Percentiles rank a stretch among this genome's conserved stretches.
phyloP scores from a whole-genome alignment of 306 rosid species.

The Benincasa hispida region DNA sequence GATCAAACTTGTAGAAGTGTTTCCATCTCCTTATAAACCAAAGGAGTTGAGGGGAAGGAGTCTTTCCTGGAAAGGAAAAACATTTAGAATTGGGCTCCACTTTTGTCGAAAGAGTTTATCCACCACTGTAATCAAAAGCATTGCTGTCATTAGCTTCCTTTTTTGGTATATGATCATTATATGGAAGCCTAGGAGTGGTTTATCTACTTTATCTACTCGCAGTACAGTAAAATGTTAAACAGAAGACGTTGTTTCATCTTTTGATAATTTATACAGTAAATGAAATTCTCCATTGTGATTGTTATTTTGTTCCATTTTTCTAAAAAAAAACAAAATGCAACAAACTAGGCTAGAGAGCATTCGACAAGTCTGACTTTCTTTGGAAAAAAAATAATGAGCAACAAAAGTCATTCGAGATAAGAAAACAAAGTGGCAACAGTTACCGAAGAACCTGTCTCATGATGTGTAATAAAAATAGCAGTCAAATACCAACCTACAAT shows the following conservation, averaged over 20 bases:
- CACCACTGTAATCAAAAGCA: slow-evolving; percentile 73
- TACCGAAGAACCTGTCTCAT: neutral
- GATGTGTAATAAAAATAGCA: neutral
- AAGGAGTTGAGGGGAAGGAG: neutral
- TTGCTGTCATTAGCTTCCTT: slow-evolving; percentile 34
- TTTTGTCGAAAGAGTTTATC: slow-evolving; percentile 43
- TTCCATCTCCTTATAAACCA: neutral
- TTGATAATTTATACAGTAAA: neutral
- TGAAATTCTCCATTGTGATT: neutral
- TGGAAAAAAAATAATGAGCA: neutral
- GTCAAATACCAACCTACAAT: slow-evolving; percentile 36
- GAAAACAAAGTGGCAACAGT: neutral
- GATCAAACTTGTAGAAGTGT: neutral
- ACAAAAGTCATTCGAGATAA: neutral
- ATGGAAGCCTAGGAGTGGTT: slow-evolving; percentile 51
- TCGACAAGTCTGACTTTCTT: too few relatives aligned
- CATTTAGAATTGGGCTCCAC: slow-evolving; percentile 55
- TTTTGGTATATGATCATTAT: slow-evolving; percentile 34
- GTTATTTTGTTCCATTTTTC: neutral
- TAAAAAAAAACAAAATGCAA: neutral
- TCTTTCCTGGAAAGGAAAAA: neutral
- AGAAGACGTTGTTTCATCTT: neutral
- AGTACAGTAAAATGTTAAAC: too few relatives aligned
- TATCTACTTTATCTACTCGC: neutral
- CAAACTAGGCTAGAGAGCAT: neutral